These are phyloP conservation scores for Candida odintsovae DNA, from an alignment of 805 yeast genomes.

Conservation along the genomic window DNA sequence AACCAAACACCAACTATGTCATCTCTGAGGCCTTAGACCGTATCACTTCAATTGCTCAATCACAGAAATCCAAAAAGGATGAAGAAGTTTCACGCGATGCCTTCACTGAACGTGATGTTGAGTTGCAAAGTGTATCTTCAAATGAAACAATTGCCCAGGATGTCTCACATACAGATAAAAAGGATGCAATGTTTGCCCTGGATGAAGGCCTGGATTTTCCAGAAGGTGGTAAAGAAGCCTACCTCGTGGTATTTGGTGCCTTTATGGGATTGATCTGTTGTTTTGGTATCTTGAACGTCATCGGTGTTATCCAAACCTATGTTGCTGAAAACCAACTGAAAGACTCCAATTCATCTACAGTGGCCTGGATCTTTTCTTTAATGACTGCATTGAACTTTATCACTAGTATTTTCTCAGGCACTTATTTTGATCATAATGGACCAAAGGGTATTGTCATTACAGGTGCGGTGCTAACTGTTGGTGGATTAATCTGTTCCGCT, in stretches of 20 bases:
- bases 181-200: conserved; percentile 14
- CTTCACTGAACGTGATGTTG: background rate
- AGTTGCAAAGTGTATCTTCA: background rate
- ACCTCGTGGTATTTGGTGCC: conserved; percentile 50
- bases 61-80: background rate
- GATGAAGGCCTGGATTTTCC: conserved; percentile 35
- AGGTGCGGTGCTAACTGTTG: conserved; percentile 37
- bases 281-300: conserved; percentile 52
- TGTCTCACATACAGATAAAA: conserved; percentile 5
- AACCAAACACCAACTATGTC: background rate
- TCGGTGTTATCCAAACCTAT: conserved; percentile 60
- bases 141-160: background rate
- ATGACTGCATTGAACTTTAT: conserved; percentile 43
- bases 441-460: conserved; percentile 34
- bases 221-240: conserved; percentile 57
- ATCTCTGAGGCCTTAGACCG: background rate
- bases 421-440: conserved; percentile 52
- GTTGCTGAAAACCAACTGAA: conserved; percentile 49
- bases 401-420: conserved; percentile 48
- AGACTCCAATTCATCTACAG: conserved; percentile 37
- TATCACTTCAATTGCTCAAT: background rate
- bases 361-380: conserved; percentile 63
- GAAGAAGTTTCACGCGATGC: background rate
- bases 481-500: conserved; percentile 49
- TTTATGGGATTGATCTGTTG: conserved; percentile 49